These are phyloP conservation scores for Calonectria henricotiae DNA, from an alignment of 2,329 filamentous ascomycete species.

Conservation along the genomic window DNA sequence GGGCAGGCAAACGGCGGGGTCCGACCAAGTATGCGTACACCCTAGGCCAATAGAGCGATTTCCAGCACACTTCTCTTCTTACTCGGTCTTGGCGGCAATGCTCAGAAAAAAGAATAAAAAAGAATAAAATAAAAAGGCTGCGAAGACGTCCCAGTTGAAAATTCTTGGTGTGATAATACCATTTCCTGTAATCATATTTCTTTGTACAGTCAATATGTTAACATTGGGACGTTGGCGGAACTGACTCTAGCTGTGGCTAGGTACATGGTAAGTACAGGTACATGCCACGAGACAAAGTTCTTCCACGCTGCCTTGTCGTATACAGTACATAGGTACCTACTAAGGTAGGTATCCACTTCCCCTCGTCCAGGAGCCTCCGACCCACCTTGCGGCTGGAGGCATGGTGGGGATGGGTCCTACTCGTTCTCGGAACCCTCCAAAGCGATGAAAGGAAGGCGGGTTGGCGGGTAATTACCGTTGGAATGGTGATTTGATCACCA, in stretches of 20 bases:
- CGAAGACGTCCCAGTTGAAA: not conserved
- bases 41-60: conserved; percentile 15
- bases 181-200: not conserved
- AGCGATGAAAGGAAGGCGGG: not conserved
- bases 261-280: conserved; percentile 8
- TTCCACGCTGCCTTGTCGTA: conserved; percentile 5
- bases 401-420: conserved; percentile 32
- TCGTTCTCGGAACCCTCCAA: conserved; percentile 22
- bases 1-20: conserved; percentile 33
- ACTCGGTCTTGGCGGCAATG: not conserved
- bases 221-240: not conserved
- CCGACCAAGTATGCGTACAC: not conserved
- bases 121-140: not conserved
- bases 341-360: conserved; percentile 51
- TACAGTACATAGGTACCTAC: too few relatives aligned
- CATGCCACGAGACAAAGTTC: conserved; percentile 11
- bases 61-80: not conserved
- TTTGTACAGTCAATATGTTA: not conserved
- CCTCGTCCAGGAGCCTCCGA: conserved; percentile 45
- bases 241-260: not conserved
- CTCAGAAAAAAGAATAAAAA: too few relatives aligned
- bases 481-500: not conserved
- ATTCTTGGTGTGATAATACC: not conserved
- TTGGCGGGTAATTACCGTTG: conserved; percentile 18
- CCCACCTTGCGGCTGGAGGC: conserved; percentile 47